Evolutionary conservation across 495 filamentous ascomycete genomes (phyloP), one percentile per base, ranked within the genome.

Genomic region (Hypomontagnella monticulosa): DNA sequence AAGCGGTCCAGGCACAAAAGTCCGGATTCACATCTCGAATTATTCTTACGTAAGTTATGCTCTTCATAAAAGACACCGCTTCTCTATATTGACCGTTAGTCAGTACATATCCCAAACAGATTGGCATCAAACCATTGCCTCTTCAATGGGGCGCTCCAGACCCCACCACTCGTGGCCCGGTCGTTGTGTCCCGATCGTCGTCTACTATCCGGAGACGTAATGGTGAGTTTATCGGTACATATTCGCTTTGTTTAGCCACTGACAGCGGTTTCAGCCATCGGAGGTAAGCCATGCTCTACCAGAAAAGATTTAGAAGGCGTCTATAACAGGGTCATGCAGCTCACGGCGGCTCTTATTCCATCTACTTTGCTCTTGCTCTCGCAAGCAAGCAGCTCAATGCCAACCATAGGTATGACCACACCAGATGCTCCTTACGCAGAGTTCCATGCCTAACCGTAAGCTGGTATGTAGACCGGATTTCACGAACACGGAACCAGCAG

Each of bases 331-430:
- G 15, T 61, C 15, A 58, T 37, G 46, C 49, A 81, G 95, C 95
- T 54, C 95, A 99, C 71, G 94, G 95, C 41, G 95, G 95, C 40
- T 97, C 93, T n/a, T 99, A 99, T 70, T 92, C 91, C 67, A 92
- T 97, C 70, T 99, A 99, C 77, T 93, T 96, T 73, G 95, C 95
- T 19, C 83, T 99, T 43, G 95, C 95, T 37, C 85, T 99, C 62
- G 95, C 95, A 18, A 92, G 91, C 67, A 93, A 93, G 64, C 88
- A 97, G 69, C 86, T 99, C 49, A 86, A 89, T 50, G 79, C 85
- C 15, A 86, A 97, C 65, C 93, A 97, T 78, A 90, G 85, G 77
- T 79, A 65, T 11, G 74, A 14, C 49, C 27, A 41, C 33, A 34
- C 48, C 16, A 14, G 20, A 8, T n/a, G 54, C 34, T 15, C 48